Percentiles rank a stretch among this genome's conserved stretches.
Conservation (phyloP, 2,329 filamentous ascomycete species). For the Aspergillus terreus region DNA sequence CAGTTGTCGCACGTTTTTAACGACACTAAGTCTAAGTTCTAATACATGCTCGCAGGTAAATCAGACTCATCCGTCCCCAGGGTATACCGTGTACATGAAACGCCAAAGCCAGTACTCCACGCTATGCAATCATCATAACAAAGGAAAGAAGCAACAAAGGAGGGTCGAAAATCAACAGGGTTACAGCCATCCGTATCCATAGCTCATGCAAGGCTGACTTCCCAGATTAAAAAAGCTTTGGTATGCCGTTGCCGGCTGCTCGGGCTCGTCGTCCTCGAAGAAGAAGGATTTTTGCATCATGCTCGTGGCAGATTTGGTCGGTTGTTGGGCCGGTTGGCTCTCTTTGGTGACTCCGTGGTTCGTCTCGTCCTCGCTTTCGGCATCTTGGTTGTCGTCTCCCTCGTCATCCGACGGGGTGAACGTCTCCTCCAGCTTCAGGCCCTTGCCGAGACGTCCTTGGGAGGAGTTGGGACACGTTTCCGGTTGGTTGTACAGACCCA, state of each 20-base stretch:
- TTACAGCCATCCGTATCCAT: conserved; percentile 34
- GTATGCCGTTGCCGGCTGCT: conserved; percentile 18
- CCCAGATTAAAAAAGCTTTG: conserved; percentile 25
- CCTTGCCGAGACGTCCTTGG: conserved; percentile 61
- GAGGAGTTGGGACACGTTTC: conserved; percentile 57
- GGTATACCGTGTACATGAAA: conserved; percentile 26
- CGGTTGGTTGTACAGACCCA: conserved; percentile 75
- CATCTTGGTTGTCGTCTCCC: conserved; percentile 56
- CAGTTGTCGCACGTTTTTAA: conserved; percentile 2
- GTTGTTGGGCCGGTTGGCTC: conserved; percentile 13
- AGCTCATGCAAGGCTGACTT: conserved; percentile 30
- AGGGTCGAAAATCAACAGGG: conserved; percentile 4
- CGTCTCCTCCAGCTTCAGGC: conserved; percentile 76
- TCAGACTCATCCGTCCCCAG: conserved; percentile 16
- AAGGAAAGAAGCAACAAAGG: conserved; percentile 10
- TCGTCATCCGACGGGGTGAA: conserved; percentile 62
- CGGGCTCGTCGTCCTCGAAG: conserved; percentile 28
- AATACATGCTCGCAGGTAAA: conserved; percentile 9
- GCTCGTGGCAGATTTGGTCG: conserved; percentile 21
- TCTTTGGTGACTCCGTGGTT: neutral
- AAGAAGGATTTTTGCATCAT: conserved; percentile 32
- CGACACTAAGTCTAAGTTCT: conserved; percentile 8
- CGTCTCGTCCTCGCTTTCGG: conserved; percentile 42
- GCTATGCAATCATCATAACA: conserved; percentile 29
- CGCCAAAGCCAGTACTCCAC: conserved; percentile 23